Percentiles rank a stretch among this genome's conserved stretches.
phyloP scores from a whole-genome alignment of 495 filamentous ascomycete genomes.

The Hypoxylon rickii region DNA sequence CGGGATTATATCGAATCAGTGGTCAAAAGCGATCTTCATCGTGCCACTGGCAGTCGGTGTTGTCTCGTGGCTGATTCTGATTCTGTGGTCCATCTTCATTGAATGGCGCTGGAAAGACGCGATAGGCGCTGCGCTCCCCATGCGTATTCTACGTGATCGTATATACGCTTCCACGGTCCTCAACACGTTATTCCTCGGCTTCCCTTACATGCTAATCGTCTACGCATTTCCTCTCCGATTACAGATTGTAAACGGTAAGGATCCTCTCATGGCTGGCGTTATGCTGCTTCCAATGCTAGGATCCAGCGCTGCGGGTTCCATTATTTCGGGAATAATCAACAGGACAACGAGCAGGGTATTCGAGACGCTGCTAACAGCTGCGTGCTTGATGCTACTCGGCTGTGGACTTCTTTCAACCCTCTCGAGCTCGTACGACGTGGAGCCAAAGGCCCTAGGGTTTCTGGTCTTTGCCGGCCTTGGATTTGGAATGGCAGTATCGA shows the following conservation, averaged over 20 bases:
- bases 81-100: constrained; percentile 48
- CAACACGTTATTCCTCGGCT: constrained; percentile 56
- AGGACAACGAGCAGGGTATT: constrained; percentile 38
- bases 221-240: constrained; percentile 63
- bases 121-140: constrained; percentile 48
- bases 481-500: constrained; percentile 48
- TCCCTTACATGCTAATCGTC: constrained; percentile 59
- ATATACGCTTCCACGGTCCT: constrained; percentile 47
- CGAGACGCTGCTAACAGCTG: constrained; percentile 43
- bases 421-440: constrained; percentile 31
- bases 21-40: constrained; percentile 49
- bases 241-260: constrained; percentile 59
- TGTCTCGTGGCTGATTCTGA: constrained; percentile 46
- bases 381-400: constrained; percentile 44
- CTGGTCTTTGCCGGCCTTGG: constrained; percentile 52
- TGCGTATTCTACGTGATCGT: constrained; percentile 47
- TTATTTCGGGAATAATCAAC: constrained; percentile 46
- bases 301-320: constrained; percentile 52
- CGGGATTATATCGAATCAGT: constrained; percentile 44
- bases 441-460: constrained; percentile 49
- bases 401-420: constrained; percentile 46
- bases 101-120: constrained; percentile 31
- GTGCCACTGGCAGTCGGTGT: constrained; percentile 50
- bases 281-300: constrained; percentile 63
- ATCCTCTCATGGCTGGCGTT: constrained; percentile 56